These are phyloP conservation scores for Sordaria brevicollis DNA, from an alignment of 495 filamentous ascomycete genomes.

Conservation along the genomic window DNA sequence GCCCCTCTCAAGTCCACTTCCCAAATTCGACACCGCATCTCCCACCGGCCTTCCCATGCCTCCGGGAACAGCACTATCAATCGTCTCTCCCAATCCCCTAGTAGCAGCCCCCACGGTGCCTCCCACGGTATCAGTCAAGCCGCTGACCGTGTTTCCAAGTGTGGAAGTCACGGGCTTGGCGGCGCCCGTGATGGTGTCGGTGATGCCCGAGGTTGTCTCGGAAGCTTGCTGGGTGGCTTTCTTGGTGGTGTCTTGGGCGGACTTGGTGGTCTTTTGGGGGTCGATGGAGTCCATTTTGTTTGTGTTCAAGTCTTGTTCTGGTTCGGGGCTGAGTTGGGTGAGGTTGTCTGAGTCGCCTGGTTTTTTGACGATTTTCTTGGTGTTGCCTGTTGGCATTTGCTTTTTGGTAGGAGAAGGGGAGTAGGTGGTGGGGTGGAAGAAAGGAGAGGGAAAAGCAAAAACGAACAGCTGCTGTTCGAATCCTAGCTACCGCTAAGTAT, in stretches of 20 bases:
- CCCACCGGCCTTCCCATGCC: slow-evolving; percentile 50
- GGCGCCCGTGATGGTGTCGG: slow-evolving; percentile 49
- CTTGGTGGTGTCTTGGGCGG: slow-evolving; percentile 5
- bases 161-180: slow-evolving; percentile 48
- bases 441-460: neutral
- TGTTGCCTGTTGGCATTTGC: neutral
- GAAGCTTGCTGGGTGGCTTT: slow-evolving; percentile 32
- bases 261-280: neutral
- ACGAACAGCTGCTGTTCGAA: neutral
- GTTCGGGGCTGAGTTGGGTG: neutral
- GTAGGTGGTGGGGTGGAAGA: no score
- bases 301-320: no score
- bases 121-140: slow-evolving; percentile 49
- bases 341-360: neutral
- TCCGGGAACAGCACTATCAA: slow-evolving; percentile 47
- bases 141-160: slow-evolving; percentile 33
- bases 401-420: neutral
- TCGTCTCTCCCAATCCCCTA: slow-evolving; percentile 50
- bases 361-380: neutral
- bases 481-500: neutral
- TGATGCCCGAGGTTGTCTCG: slow-evolving; percentile 39
- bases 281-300: neutral
- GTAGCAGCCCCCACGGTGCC: slow-evolving; percentile 52
- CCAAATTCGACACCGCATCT: slow-evolving; percentile 46
- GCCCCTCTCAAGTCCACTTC: slow-evolving; percentile 45